A percentile compares a stretch with the other conserved stretches of the same genome.
These are phyloP conservation scores for Penicillium psychrosexuale DNA, from an alignment of 2,329 filamentous ascomycete genomes.

Conservation along the genomic window DNA sequence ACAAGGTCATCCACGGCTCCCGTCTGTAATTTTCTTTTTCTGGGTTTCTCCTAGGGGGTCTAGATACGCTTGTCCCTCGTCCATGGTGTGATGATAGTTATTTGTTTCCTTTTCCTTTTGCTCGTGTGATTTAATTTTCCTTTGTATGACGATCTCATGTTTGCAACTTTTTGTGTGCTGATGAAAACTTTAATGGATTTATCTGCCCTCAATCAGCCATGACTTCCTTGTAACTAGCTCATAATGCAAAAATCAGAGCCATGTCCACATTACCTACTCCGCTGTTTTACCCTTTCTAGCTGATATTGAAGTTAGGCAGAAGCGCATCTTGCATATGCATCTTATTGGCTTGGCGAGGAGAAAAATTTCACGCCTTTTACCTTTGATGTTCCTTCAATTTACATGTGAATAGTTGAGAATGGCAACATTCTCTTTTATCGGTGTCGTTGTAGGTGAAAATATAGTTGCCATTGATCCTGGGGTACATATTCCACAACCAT, in stretches of 20 bases:
- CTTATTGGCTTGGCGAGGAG: not conserved
- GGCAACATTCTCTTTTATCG: not conserved
- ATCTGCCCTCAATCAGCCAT: constrained; percentile 1
- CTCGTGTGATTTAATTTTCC: constrained; percentile 24
- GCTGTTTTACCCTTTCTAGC: not conserved
- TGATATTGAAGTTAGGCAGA: not conserved
- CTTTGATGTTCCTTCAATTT: not conserved
- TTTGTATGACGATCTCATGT: constrained; percentile 27
- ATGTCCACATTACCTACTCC: not conserved
- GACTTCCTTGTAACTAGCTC: constrained; percentile 9
- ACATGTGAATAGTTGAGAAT: too few relatives aligned
- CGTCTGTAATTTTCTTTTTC: constrained; percentile 52
- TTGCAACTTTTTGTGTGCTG: constrained; percentile 12
- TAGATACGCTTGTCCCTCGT: constrained; percentile 4
- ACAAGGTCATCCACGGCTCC: constrained; percentile 91
- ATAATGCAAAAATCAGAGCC: not conserved
- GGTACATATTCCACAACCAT: not conserved
- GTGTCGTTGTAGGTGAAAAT: not conserved
- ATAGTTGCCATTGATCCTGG: not conserved
- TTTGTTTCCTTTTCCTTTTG: constrained; percentile 10
- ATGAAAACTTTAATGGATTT: constrained; percentile 19
- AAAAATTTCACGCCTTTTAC: too few relatives aligned
- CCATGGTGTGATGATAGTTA: constrained; percentile 18
- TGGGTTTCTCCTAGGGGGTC: constrained; percentile 7
- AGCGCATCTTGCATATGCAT: not conserved